Percentiles rank a stretch among this genome's conserved stretches.
Conservation (phyloP, 768 basidiomycete species). For the Pulveroboletus sp. region DNA sequence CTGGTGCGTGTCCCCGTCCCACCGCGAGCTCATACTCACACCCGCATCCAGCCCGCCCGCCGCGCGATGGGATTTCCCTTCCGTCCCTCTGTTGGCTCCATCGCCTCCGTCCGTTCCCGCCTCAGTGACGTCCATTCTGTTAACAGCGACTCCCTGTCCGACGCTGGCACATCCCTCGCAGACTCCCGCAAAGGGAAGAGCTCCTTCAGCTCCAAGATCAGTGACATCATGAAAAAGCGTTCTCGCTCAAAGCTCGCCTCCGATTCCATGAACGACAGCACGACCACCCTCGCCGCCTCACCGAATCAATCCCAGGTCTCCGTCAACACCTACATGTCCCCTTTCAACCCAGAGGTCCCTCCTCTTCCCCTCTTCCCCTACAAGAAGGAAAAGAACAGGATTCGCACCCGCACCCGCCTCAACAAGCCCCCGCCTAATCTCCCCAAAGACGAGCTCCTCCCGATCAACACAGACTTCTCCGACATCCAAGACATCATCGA, state of each 20-base stretch:
- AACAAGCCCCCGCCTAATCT: slow-evolving; percentile 20
- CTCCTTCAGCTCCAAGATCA: slow-evolving; percentile 39
- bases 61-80: slow-evolving; percentile 25
- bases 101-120: slow-evolving; percentile 25
- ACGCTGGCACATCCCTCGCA: slow-evolving; percentile 34
- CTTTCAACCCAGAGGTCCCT: neutral
- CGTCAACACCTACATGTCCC: slow-evolving; percentile 18
- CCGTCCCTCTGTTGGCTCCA: slow-evolving; percentile 33
- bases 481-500: slow-evolving; percentile 84
- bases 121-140: slow-evolving; percentile 31
- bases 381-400: slow-evolving; percentile 30
- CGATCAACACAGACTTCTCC: slow-evolving; percentile 35
- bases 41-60: slow-evolving; percentile 9
- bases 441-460: slow-evolving; percentile 27
- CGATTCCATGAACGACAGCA: slow-evolving; percentile 25
- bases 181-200: slow-evolving; percentile 46
- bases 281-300: slow-evolving; percentile 34
- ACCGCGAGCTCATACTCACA: slow-evolving; percentile 5
- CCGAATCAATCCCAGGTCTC: slow-evolving; percentile 33
- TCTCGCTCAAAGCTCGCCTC: slow-evolving; percentile 39
- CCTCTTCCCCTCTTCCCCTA: slow-evolving; percentile 5
- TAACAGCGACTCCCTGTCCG: slow-evolving; percentile 28
- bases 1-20: slow-evolving; percentile 5
- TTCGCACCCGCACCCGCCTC: slow-evolving; percentile 18
- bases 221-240: slow-evolving; percentile 40